Percentiles rank a stretch among this genome's conserved stretches.
phyloP scores from a whole-genome alignment of 2,329 filamentous ascomycete species.

The Penicillium sp. region DNA sequence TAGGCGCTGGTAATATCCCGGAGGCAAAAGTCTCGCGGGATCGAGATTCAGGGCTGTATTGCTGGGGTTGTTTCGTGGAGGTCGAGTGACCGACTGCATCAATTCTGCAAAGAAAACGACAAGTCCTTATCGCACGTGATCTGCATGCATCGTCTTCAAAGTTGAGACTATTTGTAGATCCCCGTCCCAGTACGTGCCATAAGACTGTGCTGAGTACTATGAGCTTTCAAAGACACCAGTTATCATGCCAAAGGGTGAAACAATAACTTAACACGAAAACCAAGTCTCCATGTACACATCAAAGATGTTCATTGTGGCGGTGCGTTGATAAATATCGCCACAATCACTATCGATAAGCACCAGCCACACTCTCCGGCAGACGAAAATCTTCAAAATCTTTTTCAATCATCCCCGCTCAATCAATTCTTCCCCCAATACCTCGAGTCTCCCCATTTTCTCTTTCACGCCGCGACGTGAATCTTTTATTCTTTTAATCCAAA shows the following conservation, averaged over 20 bases:
- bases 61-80: neutral
- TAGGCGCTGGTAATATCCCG: neutral
- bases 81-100: neutral
- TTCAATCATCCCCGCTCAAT: slow-evolving; percentile 27
- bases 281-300: too few species aligned
- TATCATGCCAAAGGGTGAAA: neutral
- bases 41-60: neutral
- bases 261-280: neutral
- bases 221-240: neutral
- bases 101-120: slow-evolving; percentile 16
- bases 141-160: neutral
- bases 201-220: too few species aligned
- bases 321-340: slow-evolving; percentile 21
- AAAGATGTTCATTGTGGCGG: neutral
- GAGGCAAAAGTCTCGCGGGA: neutral
- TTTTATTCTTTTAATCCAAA: slow-evolving; percentile 11
- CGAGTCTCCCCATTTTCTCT: slow-evolving; percentile 17
- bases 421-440: slow-evolving; percentile 20
- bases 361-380: slow-evolving; percentile 30
- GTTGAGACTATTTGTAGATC: neutral
- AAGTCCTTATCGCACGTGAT: slow-evolving; percentile 33
- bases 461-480: slow-evolving; percentile 18
- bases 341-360: slow-evolving; percentile 36
- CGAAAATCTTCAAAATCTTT: slow-evolving; percentile 38
- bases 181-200: neutral